phyloP scores from a whole-genome alignment of 768 basidiomycete genomes.

The Arthromyces matolae region DNA sequence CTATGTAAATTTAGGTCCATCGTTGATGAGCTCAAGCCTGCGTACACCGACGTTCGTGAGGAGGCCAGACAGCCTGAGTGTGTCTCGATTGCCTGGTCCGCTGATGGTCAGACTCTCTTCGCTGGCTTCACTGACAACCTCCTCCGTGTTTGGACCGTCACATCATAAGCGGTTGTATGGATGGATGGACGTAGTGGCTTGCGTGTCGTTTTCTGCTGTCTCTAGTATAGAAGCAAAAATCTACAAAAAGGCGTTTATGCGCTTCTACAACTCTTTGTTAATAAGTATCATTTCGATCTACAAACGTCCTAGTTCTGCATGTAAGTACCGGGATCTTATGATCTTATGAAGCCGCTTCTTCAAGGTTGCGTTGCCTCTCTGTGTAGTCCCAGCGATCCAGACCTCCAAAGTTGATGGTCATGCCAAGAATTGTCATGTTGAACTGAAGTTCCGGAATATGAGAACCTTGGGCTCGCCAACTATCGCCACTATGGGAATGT shows the following conservation, averaged over 20 bases:
- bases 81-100: slow-evolving; percentile 97
- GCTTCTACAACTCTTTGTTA: not conserved
- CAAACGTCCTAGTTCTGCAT: not conserved
- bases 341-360: slow-evolving; percentile 36
- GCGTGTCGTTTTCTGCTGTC: slow-evolving; percentile 18
- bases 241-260: slow-evolving; percentile 28
- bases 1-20: slow-evolving; percentile 61
- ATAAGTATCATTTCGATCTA: not conserved
- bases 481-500: slow-evolving; percentile 74
- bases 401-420: slow-evolving; percentile 76
- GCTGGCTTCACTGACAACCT: slow-evolving; percentile 95
- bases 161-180: slow-evolving; percentile 42
- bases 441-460: slow-evolving; percentile 74
- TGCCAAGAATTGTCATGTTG: slow-evolving; percentile 52
- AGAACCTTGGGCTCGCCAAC: slow-evolving; percentile 70
- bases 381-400: slow-evolving; percentile 67
- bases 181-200: slow-evolving; percentile 13
- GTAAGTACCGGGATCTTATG: not conserved
- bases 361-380: slow-evolving; percentile 61
- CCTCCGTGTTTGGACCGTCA: slow-evolving; percentile 90
- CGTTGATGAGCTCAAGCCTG: slow-evolving; percentile 97
- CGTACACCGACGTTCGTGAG: slow-evolving; percentile 74
- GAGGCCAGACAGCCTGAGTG: slow-evolving; percentile 83
- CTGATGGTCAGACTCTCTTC: slow-evolving; percentile 96
- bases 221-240: slow-evolving; percentile 21